Base-by-base conservation (phyloP, 768 basidiomycete species). In the Tephrocybe sp. region DNA sequence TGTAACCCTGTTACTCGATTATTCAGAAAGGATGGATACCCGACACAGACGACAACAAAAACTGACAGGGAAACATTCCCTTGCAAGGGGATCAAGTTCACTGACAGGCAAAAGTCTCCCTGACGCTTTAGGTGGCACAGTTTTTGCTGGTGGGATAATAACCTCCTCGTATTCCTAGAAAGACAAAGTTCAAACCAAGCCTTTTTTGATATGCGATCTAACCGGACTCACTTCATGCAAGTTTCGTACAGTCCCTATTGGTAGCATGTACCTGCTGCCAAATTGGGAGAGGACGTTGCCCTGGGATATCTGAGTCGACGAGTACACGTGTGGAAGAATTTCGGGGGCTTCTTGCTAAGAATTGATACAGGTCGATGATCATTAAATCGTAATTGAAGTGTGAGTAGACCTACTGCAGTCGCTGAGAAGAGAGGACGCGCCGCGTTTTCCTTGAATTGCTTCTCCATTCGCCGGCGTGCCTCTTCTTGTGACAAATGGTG, bases 291-390 rank as follows among this genome's bases (percentile, higher is more conserved):
- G 66, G 9, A 85, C 70, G 59, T 81, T 85, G 1, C 88, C 83
- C 56, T 85, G 78, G 4, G 67, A 64, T 39, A 79, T 69, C 3
- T 75, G 70, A 20, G 79, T 73, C 4, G 93, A 83, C 8, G 88
- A 85, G 65, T 96, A 99, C 10, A 99, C 88, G 72, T 98, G 86
- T 0, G 97, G 97, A 15, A 91, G 78, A 32, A 80, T 64, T 63
- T 90, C 86, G 2, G 81, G 73, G 3, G 72, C 73, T 38, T 75
- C 69, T 59, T 77, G 70, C 84, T 87, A 59, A 21, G 39, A 15
- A 41, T 30, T 30, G 5, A 11, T 30, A 30, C 5, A 30, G 28
- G 28, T 11, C 11, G 28, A 5, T 30, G 11, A 30, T 30, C 18
- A n/a, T 5, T 3, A 34, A 36, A 48, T 33, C 21, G 45, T 20